Base-by-base conservation (phyloP, 352 stramenopile species). In the Phytophthora rubi region DNA sequence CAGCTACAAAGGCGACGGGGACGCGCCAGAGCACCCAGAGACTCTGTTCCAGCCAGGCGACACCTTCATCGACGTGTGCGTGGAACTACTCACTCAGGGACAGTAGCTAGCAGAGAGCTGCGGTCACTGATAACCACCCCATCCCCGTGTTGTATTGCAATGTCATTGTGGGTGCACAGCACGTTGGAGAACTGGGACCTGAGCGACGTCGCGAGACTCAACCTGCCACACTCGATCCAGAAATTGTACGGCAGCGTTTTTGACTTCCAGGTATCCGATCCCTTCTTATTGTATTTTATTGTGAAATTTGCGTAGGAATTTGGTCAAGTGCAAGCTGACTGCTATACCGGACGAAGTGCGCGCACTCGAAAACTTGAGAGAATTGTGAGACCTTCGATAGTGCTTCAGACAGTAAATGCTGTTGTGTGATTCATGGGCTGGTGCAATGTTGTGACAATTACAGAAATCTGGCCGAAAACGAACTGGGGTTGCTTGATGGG, bases 111-210 rank as follows among this genome's bases (percentile, higher is more conserved):
- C 0, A 16, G 12, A 45, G 12, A 45, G 37, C 42, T 18, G 6
- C 15, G 5, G 15, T 2, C 42, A 23, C 42, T 48, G 0, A 48
- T 4, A 4, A 12, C 5, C 15, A 15, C 1, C 6, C 5, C 10
- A 2, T 48, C 0, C 9, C 3, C 33, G 7, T 42, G 10, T 15
- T 42, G 33, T 5, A 4, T 10, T 15, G 13, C 13, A 42, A 16
- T 44, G 1, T 44, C 6, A 15, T n/a, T 44, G 35, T n/a, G 42
- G 13, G 4, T 21, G 23, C 33, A 8, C 47, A 91, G 83, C 18
- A 84, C 73, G 33, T 67, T 91, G 58, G 77, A 77, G n/a, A 88
- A 91, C 73, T 91, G 81, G 83, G 70, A 91, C 54, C 66, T 91
- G 63, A 69, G 75, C 44, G 69, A 53, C 12, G 39, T 82, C 4